These are phyloP conservation scores for Salix arbutifolia DNA, from an alignment of 345 rosid species.

Conservation along the genomic window DNA sequence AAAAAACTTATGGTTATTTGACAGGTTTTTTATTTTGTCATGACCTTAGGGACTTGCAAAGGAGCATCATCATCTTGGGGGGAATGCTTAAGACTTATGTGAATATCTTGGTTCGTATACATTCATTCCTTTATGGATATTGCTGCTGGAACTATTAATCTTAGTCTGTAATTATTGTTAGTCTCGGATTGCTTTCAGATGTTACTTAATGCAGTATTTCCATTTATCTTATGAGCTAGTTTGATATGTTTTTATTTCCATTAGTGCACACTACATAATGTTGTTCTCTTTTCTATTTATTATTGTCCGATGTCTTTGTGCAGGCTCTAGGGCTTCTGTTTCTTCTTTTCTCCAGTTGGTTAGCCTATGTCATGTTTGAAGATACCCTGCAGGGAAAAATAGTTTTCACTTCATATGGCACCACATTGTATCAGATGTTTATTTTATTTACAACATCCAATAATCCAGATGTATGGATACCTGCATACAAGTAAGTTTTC, in stretches of 20 bases:
- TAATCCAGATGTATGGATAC: slow-evolving; percentile 98
- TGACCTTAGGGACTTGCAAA: slow-evolving; percentile 63
- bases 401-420: slow-evolving; percentile 68
- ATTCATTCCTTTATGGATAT: not conserved
- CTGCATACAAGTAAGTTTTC: slow-evolving; percentile 86
- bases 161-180: not conserved
- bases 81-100: slow-evolving; percentile 90
- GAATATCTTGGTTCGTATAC: slow-evolving; percentile 72
- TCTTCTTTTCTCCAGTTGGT: slow-evolving; percentile 88
- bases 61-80: slow-evolving; percentile 56
- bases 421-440: slow-evolving; percentile 83
- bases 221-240: slow-evolving; percentile 5
- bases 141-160: not conserved
- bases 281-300: not conserved
- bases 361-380: slow-evolving; percentile 93
- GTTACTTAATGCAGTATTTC: not conserved
- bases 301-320: slow-evolving; percentile 27
- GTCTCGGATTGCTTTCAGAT: not conserved
- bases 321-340: slow-evolving; percentile 90
- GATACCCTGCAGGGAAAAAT: slow-evolving; percentile 80
- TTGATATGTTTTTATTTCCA: not conserved
- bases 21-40: not conserved
- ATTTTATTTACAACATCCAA: slow-evolving; percentile 92
- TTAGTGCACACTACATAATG: slow-evolving; percentile 4
- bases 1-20: not conserved